Percentiles rank a stretch among this genome's conserved stretches.
Conservation (phyloP, 2,329 filamentous ascomycete species). For the Dothistroma septosporum region DNA sequence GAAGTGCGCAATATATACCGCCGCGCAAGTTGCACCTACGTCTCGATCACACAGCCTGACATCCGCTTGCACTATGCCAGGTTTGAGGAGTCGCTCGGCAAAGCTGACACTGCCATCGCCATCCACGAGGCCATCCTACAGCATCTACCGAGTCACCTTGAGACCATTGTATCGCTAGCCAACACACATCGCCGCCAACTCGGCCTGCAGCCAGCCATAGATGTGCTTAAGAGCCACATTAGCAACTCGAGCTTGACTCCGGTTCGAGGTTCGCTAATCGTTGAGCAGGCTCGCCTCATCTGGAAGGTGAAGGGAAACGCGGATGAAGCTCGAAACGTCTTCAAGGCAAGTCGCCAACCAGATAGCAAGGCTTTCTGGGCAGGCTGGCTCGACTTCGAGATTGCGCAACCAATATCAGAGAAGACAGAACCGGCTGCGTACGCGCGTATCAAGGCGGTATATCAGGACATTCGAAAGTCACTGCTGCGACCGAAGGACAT, state of each 20-base stretch:
- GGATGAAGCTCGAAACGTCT: conserved; percentile 78
- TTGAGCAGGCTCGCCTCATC: conserved; percentile 79
- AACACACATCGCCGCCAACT: conserved; percentile 80
- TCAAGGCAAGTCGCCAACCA: conserved; percentile 74
- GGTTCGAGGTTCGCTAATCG: conserved; percentile 79
- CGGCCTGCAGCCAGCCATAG: conserved; percentile 78
- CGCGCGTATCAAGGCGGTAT: conserved; percentile 73
- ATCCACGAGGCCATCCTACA: conserved; percentile 79
- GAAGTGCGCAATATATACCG: conserved; percentile 90
- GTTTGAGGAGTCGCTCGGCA: conserved; percentile 82
- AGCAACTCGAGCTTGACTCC: conserved; percentile 51
- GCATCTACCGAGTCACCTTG: conserved; percentile 73
- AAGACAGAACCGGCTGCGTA: conserved; percentile 63
- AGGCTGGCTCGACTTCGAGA: conserved; percentile 82
- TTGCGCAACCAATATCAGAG: conserved; percentile 69
- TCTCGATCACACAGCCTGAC: conserved; percentile 78
- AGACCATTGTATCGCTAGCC: conserved; percentile 82
- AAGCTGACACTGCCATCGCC: conserved; percentile 72
- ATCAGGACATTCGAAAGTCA: conserved; percentile 72
- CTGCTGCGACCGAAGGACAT: conserved; percentile 63
- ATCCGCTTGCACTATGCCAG: conserved; percentile 88
- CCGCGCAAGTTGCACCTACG: conserved; percentile 76
- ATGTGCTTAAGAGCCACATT: conserved; percentile 76
- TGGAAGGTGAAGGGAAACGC: conserved; percentile 78
- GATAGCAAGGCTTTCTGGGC: conserved; percentile 88